Percentiles rank a stretch among this genome's conserved stretches.
Conservation (phyloP, 73 alveolate genomes). For the Paramecium tetraurelia region DNA sequence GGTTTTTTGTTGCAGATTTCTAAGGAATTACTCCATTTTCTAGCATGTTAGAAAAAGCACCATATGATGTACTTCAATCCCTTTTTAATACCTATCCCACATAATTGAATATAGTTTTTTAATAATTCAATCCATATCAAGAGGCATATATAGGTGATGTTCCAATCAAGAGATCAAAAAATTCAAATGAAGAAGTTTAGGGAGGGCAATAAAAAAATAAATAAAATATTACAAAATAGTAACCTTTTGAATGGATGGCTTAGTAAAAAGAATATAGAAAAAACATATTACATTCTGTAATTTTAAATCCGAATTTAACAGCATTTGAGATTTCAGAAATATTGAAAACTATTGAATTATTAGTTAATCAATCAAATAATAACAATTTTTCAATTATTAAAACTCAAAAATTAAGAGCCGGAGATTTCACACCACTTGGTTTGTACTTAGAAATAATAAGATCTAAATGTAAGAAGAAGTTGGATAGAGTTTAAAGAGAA, state of each 20-base stretch:
- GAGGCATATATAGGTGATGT: neutral
- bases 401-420: neutral
- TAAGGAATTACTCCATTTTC: neutral
- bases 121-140: neutral
- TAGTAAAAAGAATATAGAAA: neutral
- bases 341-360: neutral
- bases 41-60: neutral
- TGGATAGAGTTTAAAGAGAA: conserved; percentile 33
- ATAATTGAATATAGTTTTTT: neutral
- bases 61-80: neutral
- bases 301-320: neutral
- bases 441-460: neutral
- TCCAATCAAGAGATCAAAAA: neutral
- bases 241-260: neutral
- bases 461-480: neutral
- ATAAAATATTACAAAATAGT: neutral
- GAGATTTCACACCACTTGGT: neutral
- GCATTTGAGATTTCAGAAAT: neutral
- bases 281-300: neutral
- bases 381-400: neutral
- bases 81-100: neutral
- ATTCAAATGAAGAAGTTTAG: neutral
- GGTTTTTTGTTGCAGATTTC: neutral
- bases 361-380: neutral
- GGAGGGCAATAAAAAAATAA: neutral